Base-by-base conservation (phyloP, 768 basidiomycete genomes). In the Serendipita indica region DNA sequence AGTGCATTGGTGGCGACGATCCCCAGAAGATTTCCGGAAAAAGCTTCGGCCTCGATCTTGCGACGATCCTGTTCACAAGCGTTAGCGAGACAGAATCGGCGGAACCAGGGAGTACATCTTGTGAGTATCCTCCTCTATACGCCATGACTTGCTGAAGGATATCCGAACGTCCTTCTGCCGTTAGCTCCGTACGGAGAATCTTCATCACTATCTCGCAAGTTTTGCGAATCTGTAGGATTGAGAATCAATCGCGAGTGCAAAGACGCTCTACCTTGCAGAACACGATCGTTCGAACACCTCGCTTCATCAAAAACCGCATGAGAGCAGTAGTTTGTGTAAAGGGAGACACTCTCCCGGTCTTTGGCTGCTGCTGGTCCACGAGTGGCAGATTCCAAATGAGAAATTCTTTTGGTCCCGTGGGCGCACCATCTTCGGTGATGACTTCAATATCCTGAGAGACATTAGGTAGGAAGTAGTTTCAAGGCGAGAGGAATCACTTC, bases 1-100 rank as follows among this genome's bases (percentile, higher is more conserved):
- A 93, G 76, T 0, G 90, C 90, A 64, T 90, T 93, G 0, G 90
- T 94, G 0, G 89, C 86, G 33, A 94, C 77, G 43, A 93, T 84
- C 12, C 91, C 90, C 0, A 94, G 77, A 7, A 93, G 73, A 62
- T 79, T 76, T 2, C 89, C 89, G 1, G 82, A 80, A 66, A 94
- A 94, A 3, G 91, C 90, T 65, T 92, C 86, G 43, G 79, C 74
- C 68, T 94, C 90, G 54, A 93, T 92, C 61, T 72, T 75, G 25
- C 90, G 80, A 27, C 90, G 81, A 65, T 91, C 90, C 83, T 88
- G 60, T 2, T 5, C 22, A 33, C 20, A 13, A 39, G 33, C 25
- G 2, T 22, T 39, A 33, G 35, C 58, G 18, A 14, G 28, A 20
- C 18, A 39, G 65, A 35, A 54, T 39, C 5, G n/a, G 2, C 37